A percentile compares a stretch with the other conserved stretches of the same genome.
These are phyloP conservation scores for Teratosphaeriaceae sp. DNA, from an alignment of 2,329 filamentous ascomycete genomes.

Conservation along the genomic window DNA sequence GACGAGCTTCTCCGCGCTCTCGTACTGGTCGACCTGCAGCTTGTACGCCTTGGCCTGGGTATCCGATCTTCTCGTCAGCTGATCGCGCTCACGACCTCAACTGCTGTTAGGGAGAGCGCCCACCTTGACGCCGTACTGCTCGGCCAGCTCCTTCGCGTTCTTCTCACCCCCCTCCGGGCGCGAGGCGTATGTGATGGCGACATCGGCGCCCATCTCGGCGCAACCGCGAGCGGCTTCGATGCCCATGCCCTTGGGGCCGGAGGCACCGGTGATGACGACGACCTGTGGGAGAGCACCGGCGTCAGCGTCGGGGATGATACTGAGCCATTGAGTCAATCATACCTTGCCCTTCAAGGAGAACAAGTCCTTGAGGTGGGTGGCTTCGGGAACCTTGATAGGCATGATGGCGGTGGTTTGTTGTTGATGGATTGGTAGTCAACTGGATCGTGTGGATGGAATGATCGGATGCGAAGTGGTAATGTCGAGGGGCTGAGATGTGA, in stretches of 20 bases:
- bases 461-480: no score
- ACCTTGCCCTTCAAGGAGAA: slow-evolving; percentile 47
- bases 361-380: slow-evolving; percentile 52
- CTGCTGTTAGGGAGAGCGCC: no score
- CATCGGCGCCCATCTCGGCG: slow-evolving; percentile 57
- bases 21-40: slow-evolving; percentile 53
- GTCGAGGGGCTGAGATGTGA: no score
- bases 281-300: slow-evolving; percentile 12
- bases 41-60: slow-evolving; percentile 63
- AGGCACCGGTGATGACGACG: slow-evolving; percentile 47
- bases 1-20: slow-evolving; percentile 51
- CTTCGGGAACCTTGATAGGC: slow-evolving; percentile 52
- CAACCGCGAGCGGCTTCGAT: slow-evolving; percentile 60
- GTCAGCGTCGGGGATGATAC: background rate
- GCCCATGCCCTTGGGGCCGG: slow-evolving; percentile 60
- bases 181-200: slow-evolving; percentile 62
- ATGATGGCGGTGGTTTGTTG: slow-evolving; percentile 25
- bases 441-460: no score
- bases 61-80: no score
- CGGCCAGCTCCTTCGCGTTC: slow-evolving; percentile 56
- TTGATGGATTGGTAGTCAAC: slow-evolving; percentile 2
- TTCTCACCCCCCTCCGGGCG: slow-evolving; percentile 56
- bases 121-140: slow-evolving; percentile 46
- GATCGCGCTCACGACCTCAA: no score
- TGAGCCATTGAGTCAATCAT: background rate